Conservation (phyloP, 2,329 filamentous ascomycete species). For the Phoma sp. region DNA sequence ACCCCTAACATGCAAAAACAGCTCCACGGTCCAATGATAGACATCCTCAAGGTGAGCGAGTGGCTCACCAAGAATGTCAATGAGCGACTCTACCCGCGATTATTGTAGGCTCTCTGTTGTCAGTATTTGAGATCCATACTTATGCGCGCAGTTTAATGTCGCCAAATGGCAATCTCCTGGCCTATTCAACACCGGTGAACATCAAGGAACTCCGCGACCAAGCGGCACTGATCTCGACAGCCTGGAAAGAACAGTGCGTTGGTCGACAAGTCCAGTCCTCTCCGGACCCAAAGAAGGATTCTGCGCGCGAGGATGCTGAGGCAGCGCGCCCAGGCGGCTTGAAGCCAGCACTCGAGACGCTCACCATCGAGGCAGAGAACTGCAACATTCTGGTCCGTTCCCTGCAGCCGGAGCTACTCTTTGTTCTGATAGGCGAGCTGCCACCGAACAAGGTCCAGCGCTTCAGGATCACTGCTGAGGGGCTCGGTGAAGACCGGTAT, state of each 20-base stretch:
- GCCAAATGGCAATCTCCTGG: constrained; percentile 57
- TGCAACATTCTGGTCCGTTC: constrained; percentile 55
- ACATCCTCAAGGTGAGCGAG: constrained; percentile 52
- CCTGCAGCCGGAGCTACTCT: constrained; percentile 54
- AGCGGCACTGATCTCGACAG: constrained; percentile 56
- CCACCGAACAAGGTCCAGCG: constrained; percentile 48
- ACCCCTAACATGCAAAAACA: constrained; percentile 14
- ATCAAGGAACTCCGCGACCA: constrained; percentile 57
- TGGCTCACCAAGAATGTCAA: constrained; percentile 54
- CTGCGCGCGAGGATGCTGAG: constrained; percentile 10
- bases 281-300: constrained; percentile 20
- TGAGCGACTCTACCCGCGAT: constrained; percentile 51
- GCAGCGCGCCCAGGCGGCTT: constrained; percentile 17
- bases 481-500: constrained; percentile 48
- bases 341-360: constrained; percentile 47
- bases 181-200: constrained; percentile 56
- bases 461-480: constrained; percentile 54
- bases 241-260: constrained; percentile 54
- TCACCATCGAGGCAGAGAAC: constrained; percentile 54
- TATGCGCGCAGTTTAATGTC: constrained; percentile 53
- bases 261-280: constrained; percentile 24
- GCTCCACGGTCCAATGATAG: constrained; percentile 47
- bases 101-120: constrained; percentile 45
- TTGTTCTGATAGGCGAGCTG: constrained; percentile 56
- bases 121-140: constrained; percentile 3